Evolutionary conservation across 805 yeast genomes (phyloP).

Genomic region (Jamesozyma jinghongensis): DNA sequence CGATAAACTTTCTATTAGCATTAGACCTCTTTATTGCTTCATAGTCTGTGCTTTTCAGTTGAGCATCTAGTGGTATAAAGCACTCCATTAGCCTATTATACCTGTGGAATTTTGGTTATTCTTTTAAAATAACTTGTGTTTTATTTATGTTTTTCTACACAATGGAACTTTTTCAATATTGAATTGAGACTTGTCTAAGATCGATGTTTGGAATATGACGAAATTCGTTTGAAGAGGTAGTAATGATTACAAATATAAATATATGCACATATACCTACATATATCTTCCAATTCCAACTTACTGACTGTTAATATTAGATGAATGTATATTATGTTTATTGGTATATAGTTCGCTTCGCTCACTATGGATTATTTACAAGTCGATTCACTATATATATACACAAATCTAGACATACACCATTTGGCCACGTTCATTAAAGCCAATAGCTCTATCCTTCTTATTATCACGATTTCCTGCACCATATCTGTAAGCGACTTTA

Average conservation of each 20-base stretch:
- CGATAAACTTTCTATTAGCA: conserved; percentile 16
- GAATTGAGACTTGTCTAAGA: no score
- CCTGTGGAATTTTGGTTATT: background rate
- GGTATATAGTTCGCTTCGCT: background rate
- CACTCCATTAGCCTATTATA: conserved; percentile 13
- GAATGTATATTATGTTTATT: no score
- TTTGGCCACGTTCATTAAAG: conserved; percentile 59
- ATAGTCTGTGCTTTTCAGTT: conserved; percentile 4
- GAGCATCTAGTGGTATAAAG: conserved; percentile 14
- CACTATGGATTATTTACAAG: conserved; percentile 1
- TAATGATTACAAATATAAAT: no score
- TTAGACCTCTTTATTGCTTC: conserved; percentile 11
- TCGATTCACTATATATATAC: background rate
- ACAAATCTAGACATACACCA: conserved; percentile 22
- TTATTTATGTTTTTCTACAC: background rate
- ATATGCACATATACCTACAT: no score
- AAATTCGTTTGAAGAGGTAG: no score
- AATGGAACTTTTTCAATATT: background rate
- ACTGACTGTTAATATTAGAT: no score
- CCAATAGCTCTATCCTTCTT: conserved; percentile 74
- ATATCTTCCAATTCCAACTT: no score
- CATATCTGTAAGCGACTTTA: conserved; percentile 83
- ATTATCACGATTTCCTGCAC: conserved; percentile 80
- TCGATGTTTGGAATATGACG: no score
- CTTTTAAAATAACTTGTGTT: background rate